These are phyloP conservation scores for Chamaecrista fasciculata DNA, from an alignment of 306 rosid species.

Conservation along the genomic window DNA sequence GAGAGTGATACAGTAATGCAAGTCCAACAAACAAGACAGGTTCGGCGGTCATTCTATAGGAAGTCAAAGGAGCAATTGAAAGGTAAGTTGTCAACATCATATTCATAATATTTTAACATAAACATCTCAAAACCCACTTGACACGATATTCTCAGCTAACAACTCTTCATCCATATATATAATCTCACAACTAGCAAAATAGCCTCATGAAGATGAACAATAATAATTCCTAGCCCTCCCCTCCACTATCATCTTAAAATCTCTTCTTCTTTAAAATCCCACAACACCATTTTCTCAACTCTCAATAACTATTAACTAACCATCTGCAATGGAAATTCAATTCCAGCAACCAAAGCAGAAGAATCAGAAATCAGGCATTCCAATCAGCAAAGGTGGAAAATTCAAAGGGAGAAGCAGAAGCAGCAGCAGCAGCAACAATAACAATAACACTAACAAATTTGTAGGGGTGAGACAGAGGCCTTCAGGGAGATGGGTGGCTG, in stretches of 20 bases:
- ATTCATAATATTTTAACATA: neutral
- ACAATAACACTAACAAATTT: conserved; percentile 51
- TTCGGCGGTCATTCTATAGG: conserved; percentile 22
- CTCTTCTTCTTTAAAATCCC: neutral
- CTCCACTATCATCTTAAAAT: neutral
- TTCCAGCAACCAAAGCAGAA: conserved; percentile 43
- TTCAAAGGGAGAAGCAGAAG: conserved; percentile 47
- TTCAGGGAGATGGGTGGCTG: conserved; percentile 95
- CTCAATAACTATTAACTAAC: no score
- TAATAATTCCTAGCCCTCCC: conserved; percentile 22
- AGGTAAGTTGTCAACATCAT: conserved; percentile 30
- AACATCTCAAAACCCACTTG: conserved; percentile 34
- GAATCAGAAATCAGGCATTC: conserved; percentile 9
- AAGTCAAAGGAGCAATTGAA: conserved; percentile 27
- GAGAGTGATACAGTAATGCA: neutral
- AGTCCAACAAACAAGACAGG: conserved; percentile 36
- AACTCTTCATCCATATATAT: conserved; percentile 24
- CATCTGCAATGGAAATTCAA: conserved; percentile 60
- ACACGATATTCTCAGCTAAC: neutral
- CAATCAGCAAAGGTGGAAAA: conserved; percentile 35
- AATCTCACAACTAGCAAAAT: conserved; percentile 13
- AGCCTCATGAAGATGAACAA: conserved; percentile 24
- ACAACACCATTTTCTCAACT: neutral
- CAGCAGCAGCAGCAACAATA: conserved; percentile 37
- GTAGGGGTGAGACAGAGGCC: conserved; percentile 90